Conservation (phyloP, 768 basidiomycete genomes). For the Boletales sp. region DNA sequence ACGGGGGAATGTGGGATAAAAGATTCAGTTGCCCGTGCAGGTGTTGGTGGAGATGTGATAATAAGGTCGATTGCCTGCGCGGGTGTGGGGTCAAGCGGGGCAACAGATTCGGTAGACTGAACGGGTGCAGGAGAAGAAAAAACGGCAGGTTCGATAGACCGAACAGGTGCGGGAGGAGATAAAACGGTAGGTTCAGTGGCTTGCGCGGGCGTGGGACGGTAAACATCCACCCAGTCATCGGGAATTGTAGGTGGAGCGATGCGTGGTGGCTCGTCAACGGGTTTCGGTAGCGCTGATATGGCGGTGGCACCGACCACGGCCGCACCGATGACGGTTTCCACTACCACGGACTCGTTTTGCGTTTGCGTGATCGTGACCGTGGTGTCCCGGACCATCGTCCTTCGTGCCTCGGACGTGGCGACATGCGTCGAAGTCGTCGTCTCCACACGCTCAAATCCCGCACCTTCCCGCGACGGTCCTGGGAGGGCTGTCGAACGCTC, state of each 20-base stretch:
- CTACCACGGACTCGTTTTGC: constrained; percentile 4
- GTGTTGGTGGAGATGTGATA: too few relatives aligned
- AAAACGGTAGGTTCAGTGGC: constrained; percentile 4
- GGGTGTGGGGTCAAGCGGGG: too few relatives aligned
- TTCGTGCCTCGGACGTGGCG: constrained; percentile 4
- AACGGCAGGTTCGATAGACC: too few relatives aligned
- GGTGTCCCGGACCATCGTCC: constrained; percentile 7
- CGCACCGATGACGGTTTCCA: neutral
- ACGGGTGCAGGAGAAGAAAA: too few relatives aligned
- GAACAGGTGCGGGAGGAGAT: neutral
- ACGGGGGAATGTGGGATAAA: too few relatives aligned
- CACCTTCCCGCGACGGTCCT: constrained; percentile 18
- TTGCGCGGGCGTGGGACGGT: constrained; percentile 2
- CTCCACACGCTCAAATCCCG: constrained; percentile 9
- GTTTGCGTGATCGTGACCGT: constrained; percentile 10
- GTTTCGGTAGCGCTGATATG: constrained; percentile 1
- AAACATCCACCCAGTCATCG: constrained; percentile 30
- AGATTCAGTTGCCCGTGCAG: too few relatives aligned
- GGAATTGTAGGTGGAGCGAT: constrained; percentile 14
- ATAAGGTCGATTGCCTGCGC: too few relatives aligned
- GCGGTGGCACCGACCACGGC: neutral
- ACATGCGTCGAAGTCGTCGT: constrained; percentile 1
- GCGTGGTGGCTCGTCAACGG: neutral
- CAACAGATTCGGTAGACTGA: too few relatives aligned
- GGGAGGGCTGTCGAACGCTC: constrained; percentile 11